Percentiles rank a stretch among this genome's conserved stretches.
Conservation (phyloP, 352 stramenopile species). For the Pythium oligandrum region DNA sequence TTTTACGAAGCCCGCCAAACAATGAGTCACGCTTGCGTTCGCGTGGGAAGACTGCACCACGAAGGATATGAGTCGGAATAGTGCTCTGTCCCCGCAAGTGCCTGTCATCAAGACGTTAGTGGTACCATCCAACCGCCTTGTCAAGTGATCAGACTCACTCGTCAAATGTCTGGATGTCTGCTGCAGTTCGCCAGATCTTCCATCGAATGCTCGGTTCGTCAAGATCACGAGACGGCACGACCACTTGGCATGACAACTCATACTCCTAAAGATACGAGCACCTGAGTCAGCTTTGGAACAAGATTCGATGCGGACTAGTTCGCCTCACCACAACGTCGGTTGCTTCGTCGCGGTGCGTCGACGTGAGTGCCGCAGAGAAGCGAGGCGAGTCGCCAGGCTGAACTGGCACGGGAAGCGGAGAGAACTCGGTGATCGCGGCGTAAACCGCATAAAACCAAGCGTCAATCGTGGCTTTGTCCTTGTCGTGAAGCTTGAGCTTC, state of each 20-base stretch:
- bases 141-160: constrained; percentile 32
- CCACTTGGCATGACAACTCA: constrained; percentile 66
- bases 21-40: constrained; percentile 72
- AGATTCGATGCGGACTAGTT: not conserved
- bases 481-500: constrained; percentile 74
- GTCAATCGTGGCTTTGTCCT: constrained; percentile 70
- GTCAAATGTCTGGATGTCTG: constrained; percentile 61
- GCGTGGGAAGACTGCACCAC: constrained; percentile 30
- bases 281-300: too few species aligned
- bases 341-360: constrained; percentile 51
- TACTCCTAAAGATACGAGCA: constrained; percentile 37
- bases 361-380: constrained; percentile 50
- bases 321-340: constrained; percentile 43
- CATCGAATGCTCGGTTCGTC: constrained; percentile 73
- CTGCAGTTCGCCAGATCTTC: constrained; percentile 73
- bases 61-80: too few species aligned
- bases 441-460: constrained; percentile 81
- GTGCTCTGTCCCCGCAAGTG: too few species aligned
- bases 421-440: constrained; percentile 60
- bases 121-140: too few species aligned
- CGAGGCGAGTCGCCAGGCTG: constrained; percentile 33
- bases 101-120: too few species aligned
- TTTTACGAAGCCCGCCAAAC: constrained; percentile 64
- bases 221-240: constrained; percentile 38
- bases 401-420: constrained; percentile 35